Percentiles rank a stretch among this genome's conserved stretches.
phyloP scores from a whole-genome alignment of 2,329 filamentous ascomycete species.

The Pestalotiopsis sp. region DNA sequence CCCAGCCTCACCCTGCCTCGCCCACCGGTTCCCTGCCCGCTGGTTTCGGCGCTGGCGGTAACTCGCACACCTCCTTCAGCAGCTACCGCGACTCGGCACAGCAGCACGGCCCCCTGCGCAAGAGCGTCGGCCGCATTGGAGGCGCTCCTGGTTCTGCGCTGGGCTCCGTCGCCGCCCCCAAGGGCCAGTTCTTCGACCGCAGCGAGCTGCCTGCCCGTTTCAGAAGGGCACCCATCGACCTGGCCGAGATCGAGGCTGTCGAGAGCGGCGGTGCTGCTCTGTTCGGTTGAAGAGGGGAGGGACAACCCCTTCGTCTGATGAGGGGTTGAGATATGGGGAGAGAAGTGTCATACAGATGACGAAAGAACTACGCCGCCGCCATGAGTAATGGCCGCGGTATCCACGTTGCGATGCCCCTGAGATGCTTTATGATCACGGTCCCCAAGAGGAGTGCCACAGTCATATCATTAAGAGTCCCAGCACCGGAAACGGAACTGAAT shows the following conservation, averaged over 20 bases:
- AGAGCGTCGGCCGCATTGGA: constrained; percentile 55
- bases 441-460: not conserved
- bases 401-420: not conserved
- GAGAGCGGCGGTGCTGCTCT: constrained; percentile 83
- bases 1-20: constrained; percentile 71
- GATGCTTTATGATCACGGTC: not conserved
- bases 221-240: constrained; percentile 69
- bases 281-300: constrained; percentile 38
- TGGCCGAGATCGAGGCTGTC: constrained; percentile 90
- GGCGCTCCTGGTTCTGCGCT: constrained; percentile 67
- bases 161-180: constrained; percentile 68
- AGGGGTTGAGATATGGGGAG: not conserved
- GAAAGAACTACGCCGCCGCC: not conserved
- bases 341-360: not conserved
- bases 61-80: constrained; percentile 65
- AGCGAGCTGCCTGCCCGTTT: constrained; percentile 85
- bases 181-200: constrained; percentile 84
- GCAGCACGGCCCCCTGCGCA: constrained; percentile 74
- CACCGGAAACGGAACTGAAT: not conserved
- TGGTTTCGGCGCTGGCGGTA: constrained; percentile 39
- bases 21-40: constrained; percentile 64
- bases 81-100: constrained; percentile 76
- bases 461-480: not conserved
- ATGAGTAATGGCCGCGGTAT: not conserved
- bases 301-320: not conserved